Base-by-base conservation (phyloP, 257 asterid genomes). In the Thymus mandschuricus region DNA sequence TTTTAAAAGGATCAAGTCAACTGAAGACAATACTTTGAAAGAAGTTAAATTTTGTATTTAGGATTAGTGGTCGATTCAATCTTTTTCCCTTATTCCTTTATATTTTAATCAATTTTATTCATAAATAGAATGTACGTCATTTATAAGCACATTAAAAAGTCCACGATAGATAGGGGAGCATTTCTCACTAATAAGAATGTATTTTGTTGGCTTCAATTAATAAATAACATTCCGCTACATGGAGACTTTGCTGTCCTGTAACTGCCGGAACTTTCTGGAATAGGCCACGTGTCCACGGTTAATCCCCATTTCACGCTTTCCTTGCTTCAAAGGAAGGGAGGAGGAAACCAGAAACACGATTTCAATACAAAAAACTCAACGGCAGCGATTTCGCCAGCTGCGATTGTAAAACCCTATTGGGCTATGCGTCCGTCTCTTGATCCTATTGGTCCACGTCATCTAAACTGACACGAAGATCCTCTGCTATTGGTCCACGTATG, bases 371-470 rank as follows among this genome's bases (percentile, higher is more conserved):
- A 69, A 4, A 44, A 33, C 5, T 11, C 11, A 45, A 45, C 15
- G 38, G 29, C 51, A 0, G 6, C 48, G 68, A 70, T 68, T 10
- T 35, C 27, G 60, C 71, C 49, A 69, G 27, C 40, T 58, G 55
- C 12, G 5, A 13, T 41, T 38, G 6, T 8, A 34, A 6, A n/a
- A 7, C 73, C 40, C 13, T 5, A n/a, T 31, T 5, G 48, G 33
- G 10, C 15, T 10, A 9, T 35, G 49, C 55, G 45, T 61, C 50
- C 55, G 0, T 29, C 64, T 61, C 58, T 35, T 11, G 8, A 5
- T 60, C 10, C n/a, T 38, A 72, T 72, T 63, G 77, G 77, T 41
- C 66, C 77, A 72, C 71, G 77, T 64, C 58, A 30, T 13, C 64
- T 11, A 0, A 8, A 8, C 2, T 29, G 70, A 40, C 70, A 29